phyloP scores from a whole-genome alignment of 257 asterid species.

The Marsdenia floribunda region DNA sequence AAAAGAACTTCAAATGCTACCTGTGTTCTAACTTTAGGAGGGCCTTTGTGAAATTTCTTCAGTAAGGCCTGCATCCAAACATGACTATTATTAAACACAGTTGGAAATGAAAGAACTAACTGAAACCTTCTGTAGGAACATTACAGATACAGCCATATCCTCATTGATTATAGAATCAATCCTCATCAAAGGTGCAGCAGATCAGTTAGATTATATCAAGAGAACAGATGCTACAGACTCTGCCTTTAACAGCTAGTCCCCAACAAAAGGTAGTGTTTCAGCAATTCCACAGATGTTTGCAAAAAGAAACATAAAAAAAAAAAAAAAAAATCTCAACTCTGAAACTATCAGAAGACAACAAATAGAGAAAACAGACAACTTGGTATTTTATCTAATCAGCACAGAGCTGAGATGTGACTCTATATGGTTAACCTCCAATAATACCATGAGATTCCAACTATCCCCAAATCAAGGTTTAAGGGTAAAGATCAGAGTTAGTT shows the following conservation, averaged over 20 bases:
- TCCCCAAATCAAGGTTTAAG: neutral
- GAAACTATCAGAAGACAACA: neutral
- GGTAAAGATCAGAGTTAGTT: neutral
- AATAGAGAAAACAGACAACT: neutral
- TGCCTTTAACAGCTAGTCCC: neutral
- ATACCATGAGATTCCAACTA: neutral
- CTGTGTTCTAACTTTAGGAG: slow-evolving; percentile 96
- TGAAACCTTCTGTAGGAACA: neutral
- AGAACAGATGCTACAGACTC: neutral
- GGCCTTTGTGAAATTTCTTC: slow-evolving; percentile 88
- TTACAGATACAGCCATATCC: neutral
- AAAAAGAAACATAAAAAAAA: neutral
- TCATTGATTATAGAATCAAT: neutral
- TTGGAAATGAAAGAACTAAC: slow-evolving; percentile 9
- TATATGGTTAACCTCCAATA: neutral
- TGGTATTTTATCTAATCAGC: neutral
- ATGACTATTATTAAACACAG: slow-evolving; percentile 17
- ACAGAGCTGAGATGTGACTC: neutral
- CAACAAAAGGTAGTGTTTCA: neutral
- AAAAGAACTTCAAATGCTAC: slow-evolving; percentile 35
- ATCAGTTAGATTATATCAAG: neutral
- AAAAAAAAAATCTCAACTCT: neutral
- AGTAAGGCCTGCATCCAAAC: slow-evolving; percentile 67
- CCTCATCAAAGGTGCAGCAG: neutral
- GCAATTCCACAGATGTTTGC: neutral